Percentiles rank a stretch among this genome's conserved stretches.
These are phyloP conservation scores for Epithemia pelagica DNA, from an alignment of 108 stramenopile species.

Conservation along the genomic window DNA sequence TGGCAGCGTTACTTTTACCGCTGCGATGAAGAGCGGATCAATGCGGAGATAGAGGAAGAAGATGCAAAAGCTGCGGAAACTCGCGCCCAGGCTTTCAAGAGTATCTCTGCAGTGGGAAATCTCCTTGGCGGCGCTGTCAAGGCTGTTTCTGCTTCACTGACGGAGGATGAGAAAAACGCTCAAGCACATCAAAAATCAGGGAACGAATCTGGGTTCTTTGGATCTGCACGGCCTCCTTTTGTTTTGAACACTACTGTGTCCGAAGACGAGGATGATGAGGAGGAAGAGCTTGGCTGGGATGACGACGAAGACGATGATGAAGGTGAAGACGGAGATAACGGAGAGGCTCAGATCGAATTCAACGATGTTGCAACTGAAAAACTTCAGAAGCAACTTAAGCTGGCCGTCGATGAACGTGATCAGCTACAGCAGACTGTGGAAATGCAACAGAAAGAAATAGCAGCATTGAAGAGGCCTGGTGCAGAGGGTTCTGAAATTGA, in stretches of 20 bases:
- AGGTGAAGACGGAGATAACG: constrained; percentile 18
- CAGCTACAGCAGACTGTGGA: constrained; percentile 40
- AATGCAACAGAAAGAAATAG: constrained; percentile 45
- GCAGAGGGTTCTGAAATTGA: constrained; percentile 7
- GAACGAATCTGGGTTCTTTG: constrained; percentile 28
- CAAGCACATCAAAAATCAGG: background rate
- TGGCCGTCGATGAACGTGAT: constrained; percentile 41
- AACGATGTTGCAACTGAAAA: constrained; percentile 41
- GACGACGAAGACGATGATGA: constrained; percentile 23
- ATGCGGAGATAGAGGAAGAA: constrained; percentile 15
- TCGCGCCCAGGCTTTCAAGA: constrained; percentile 5
- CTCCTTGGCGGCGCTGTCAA: constrained; percentile 53
- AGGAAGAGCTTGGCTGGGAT: constrained; percentile 20
- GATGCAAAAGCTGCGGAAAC: constrained; percentile 4
- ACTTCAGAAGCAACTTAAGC: constrained; percentile 27
- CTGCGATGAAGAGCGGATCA: constrained; percentile 35
- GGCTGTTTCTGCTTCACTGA: constrained; percentile 17
- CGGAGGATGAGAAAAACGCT: constrained; percentile 20
- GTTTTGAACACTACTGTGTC: constrained; percentile 61
- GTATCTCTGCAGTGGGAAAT: constrained; percentile 21
- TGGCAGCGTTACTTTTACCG: constrained; percentile 69
- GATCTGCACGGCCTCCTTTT: constrained; percentile 48
- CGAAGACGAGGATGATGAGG: constrained; percentile 37
- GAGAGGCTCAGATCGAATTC: constrained; percentile 34
- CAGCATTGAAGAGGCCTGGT: background rate